Percentiles rank a stretch among this genome's conserved stretches.
These are phyloP conservation scores for Pinus taeda DNA, from an alignment of 75 land plant genomes.

Conservation along the genomic window DNA sequence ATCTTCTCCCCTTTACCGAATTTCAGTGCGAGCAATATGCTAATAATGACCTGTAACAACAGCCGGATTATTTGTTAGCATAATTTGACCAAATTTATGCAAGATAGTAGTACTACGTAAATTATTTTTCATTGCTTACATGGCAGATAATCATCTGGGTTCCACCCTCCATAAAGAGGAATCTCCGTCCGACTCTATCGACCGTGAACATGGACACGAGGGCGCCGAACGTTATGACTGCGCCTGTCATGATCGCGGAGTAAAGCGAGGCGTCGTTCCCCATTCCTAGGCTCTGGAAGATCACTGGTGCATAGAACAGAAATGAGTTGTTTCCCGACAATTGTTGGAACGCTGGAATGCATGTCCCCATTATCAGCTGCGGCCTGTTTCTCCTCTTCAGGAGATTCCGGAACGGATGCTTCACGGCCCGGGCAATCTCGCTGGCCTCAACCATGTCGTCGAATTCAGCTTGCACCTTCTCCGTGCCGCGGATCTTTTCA, in stretches of 20 bases:
- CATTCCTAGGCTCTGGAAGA: conserved; percentile 79
- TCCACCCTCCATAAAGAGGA: conserved; percentile 74
- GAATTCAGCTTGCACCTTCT: conserved; percentile 61
- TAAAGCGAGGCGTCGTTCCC: conserved; percentile 64
- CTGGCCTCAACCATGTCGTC: conserved; percentile 72
- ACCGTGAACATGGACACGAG: conserved; percentile 60
- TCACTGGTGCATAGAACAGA: conserved; percentile 90
- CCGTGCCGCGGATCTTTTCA: conserved; percentile 62
- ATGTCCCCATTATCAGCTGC: conserved; percentile 57
- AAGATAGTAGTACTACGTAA: background rate
- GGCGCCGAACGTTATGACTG: conserved; percentile 52
- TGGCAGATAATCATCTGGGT: conserved; percentile 65
- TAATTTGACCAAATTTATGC: background rate
- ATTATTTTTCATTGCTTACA: conserved; percentile 23
- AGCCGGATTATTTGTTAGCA: background rate
- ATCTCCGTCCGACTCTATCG: conserved; percentile 69
- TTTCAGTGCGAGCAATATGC: conserved; percentile 44
- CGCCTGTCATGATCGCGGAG: conserved; percentile 60
- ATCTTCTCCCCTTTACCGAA: conserved; percentile 48
- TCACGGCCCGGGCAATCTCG: conserved; percentile 39
- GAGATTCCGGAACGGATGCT: conserved; percentile 72
- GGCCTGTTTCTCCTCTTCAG: conserved; percentile 52
- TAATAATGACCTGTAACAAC: conserved; percentile 41
- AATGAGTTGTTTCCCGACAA: conserved; percentile 87
- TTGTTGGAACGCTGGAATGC: conserved; percentile 81